Conservation (phyloP, 805 yeast genomes). For the Kuraishia piskuri region DNA sequence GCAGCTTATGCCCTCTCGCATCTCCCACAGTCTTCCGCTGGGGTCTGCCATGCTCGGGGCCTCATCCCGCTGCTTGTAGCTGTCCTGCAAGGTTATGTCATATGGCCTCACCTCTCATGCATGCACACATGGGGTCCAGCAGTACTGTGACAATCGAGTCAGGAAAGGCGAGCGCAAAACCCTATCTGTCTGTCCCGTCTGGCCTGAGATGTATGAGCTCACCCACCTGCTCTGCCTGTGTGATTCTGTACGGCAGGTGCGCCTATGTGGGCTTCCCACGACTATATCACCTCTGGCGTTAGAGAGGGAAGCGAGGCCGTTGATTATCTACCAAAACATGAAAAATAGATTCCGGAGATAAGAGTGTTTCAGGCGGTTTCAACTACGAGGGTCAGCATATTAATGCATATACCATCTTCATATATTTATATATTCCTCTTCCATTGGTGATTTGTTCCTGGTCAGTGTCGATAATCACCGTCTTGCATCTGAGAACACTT, state of each 20-base stretch:
- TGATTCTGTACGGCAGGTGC: background rate
- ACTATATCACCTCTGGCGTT: background rate
- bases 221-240: background rate
- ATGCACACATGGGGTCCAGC: background rate
- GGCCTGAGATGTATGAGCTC: no score
- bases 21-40: background rate
- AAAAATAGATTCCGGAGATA: background rate
- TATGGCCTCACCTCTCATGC: background rate
- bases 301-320: background rate
- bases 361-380: background rate
- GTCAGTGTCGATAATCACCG: no score
- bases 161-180: background rate
- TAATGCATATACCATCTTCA: no score
- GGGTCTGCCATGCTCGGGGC: background rate
- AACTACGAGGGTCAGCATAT: background rate
- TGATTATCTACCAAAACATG: background rate
- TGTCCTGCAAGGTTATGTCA: background rate
- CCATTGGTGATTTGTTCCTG: no score
- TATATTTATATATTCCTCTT: no score
- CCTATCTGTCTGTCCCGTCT: background rate
- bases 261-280: background rate
- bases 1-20: no score
- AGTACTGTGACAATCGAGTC: background rate
- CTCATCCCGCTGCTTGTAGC: background rate
- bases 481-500: no score